Base-by-base conservation (phyloP, 1,284 basidiomycete genomes). In the Phlebopus sp. region DNA sequence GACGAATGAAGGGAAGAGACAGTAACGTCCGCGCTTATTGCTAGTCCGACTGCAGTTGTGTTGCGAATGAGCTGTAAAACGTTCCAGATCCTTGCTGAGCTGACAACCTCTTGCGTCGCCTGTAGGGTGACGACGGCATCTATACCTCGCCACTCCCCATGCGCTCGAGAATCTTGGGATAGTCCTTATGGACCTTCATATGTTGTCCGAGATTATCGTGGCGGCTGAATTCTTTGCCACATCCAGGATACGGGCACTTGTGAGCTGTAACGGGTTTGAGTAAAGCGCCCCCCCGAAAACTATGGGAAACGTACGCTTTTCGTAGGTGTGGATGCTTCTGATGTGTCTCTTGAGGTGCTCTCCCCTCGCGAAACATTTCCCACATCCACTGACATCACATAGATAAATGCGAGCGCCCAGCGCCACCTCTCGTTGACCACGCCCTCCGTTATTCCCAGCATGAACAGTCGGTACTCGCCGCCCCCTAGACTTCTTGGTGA, bases 191-290 rank as follows among this genome's bases (percentile, higher is more conserved):
- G 31, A 82, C 77, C 39, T 77, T 77, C 75, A 89, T 83, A 59
- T 91, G 88, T 67, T 90, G 86, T 30, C 82, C 81, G 25, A 92
- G 78, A 62, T 93, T 93, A 64, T 93, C 90, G 59, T 90, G 87
- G 42, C 91, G 76, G 64, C 85, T 89, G 63, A 93, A 93, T 53
- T 82, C 81, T 72, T 90, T 90, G 47, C 78, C 82, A 61, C 91
- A 93, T 8, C 79, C 81, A 18, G 86, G 81, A 64, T 82, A 82
- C 9, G 80, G 80, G 66, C 88, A 93, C 60, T 79, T 79, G 69
- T 87, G 82, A 49, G 89, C 87, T 91, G 60, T 29, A 47, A 44
- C 32, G 37, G 37, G 29, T 11, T 40, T 62, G 42, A 50, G 52
- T 42, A 43, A 10, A 54, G 29, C 10, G 31, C 44, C 47, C 46